Conservation (phyloP, 352 stramenopile genomes). For the Phytophthora cactorum region DNA sequence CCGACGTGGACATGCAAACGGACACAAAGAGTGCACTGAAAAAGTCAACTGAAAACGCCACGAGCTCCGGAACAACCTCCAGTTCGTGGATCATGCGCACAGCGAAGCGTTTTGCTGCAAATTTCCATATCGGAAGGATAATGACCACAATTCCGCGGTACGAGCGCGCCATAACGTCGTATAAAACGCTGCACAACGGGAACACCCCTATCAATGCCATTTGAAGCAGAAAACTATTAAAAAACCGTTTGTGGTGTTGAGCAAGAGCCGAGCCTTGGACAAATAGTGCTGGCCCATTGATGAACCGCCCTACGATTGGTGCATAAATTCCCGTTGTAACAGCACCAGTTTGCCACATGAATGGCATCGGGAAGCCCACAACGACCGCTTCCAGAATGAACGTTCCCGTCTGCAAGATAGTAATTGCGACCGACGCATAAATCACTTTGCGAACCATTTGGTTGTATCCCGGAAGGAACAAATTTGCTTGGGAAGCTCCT, state of each 20-base stretch:
- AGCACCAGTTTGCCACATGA: not conserved
- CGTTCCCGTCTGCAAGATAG: not conserved
- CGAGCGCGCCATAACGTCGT: not conserved
- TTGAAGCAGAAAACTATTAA: not conserved
- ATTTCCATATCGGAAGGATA: slow-evolving; percentile 11
- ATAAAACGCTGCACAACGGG: slow-evolving; percentile 8
- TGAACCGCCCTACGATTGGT: not conserved
- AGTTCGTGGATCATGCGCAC: not conserved
- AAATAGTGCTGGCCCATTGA: slow-evolving; percentile 1
- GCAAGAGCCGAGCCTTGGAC: not conserved
- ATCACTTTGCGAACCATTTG: not conserved
- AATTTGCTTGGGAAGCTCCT: not conserved
- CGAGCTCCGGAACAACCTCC: slow-evolving; percentile 12
- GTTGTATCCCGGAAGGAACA: not conserved
- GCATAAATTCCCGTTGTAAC: not conserved
- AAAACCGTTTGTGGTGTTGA: not conserved
- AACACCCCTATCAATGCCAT: slow-evolving; percentile 6
- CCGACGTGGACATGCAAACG: slow-evolving; percentile 20
- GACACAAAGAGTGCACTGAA: slow-evolving; percentile 25
- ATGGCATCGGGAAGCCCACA: not conserved
- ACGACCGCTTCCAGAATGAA: not conserved
- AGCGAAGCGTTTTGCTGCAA: slow-evolving; percentile 4
- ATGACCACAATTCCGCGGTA: slow-evolving; percentile 8
- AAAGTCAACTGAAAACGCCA: slow-evolving; percentile 22
- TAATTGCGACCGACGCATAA: not conserved